phyloP scores from a whole-genome alignment of 192 early-diverging fungal species.

The Radiomyces spectabilis region DNA sequence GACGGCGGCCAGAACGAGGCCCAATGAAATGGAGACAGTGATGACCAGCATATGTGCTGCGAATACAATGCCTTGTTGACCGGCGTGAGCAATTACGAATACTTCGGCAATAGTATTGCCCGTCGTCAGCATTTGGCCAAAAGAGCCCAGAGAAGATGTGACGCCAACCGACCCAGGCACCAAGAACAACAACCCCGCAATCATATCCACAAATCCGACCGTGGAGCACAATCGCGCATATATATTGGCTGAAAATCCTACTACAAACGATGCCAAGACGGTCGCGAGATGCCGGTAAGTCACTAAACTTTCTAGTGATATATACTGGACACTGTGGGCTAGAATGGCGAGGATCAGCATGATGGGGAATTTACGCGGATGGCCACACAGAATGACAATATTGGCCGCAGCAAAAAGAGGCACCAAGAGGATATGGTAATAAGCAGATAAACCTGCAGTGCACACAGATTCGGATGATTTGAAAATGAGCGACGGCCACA shows the following conservation, averaged over 20 bases:
- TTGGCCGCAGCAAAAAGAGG: constrained; percentile 8
- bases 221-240: constrained; percentile 12
- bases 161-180: constrained; percentile 13
- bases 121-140: background rate
- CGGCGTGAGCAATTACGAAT: constrained; percentile 8
- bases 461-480: background rate
- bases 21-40: constrained; percentile 5
- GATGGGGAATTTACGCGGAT: constrained; percentile 1
- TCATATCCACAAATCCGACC: constrained; percentile 14
- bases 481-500: constrained; percentile 7
- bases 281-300: constrained; percentile 12
- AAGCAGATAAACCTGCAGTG: constrained; percentile 1
- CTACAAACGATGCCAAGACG: constrained; percentile 3
- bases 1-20: constrained; percentile 6
- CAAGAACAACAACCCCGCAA: constrained; percentile 12
- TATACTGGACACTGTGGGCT: constrained; percentile 3
- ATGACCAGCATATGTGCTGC: constrained; percentile 16
- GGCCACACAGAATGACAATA: background rate
- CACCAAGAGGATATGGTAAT: constrained; percentile 6
- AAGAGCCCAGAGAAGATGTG: constrained; percentile 4
- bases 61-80: constrained; percentile 9
- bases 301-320: background rate
- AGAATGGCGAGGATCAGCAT: background rate
- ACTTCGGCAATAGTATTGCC: background rate
- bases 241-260: constrained; percentile 2